Evolutionary conservation across 768 basidiomycete species (phyloP).

Genomic region (Kondoa subrosea): DNA sequence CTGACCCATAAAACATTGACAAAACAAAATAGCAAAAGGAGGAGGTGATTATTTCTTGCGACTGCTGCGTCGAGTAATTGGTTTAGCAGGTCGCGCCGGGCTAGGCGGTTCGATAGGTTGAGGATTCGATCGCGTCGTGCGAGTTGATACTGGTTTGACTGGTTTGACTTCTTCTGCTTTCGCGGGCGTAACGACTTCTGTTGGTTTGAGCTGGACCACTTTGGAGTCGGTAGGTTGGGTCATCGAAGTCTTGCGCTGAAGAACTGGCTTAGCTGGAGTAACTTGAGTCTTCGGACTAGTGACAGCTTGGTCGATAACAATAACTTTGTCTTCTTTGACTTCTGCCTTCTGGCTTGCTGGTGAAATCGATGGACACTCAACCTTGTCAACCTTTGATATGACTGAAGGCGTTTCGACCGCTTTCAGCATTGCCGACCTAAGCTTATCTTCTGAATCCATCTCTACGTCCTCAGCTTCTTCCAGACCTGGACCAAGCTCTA

Average conservation of each 20-base stretch:
- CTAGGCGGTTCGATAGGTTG: neutral
- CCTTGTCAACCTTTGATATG: no score
- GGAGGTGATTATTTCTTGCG: neutral
- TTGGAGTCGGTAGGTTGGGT: neutral
- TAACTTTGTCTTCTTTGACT: conserved; percentile 30
- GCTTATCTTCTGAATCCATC: neutral
- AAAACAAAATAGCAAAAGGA: no score
- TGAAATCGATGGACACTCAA: no score
- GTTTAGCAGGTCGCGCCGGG: neutral
- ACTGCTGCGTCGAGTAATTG: neutral
- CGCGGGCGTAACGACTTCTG: no score
- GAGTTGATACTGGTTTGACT: neutral
- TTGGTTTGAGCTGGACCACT: neutral
- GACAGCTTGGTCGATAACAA: neutral
- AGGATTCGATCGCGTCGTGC: neutral
- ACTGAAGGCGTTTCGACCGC: no score
- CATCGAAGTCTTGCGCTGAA: neutral
- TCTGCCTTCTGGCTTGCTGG: neutral
- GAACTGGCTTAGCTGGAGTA: neutral
- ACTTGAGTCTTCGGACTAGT: neutral
- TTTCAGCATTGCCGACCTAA: neutral
- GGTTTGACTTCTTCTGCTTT: neutral
- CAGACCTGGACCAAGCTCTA: neutral
- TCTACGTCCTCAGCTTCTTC: neutral
- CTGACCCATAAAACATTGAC: no score